phyloP scores from a whole-genome alignment of 2,329 filamentous ascomycete genomes.

The Arthrobotrys megalospora region DNA sequence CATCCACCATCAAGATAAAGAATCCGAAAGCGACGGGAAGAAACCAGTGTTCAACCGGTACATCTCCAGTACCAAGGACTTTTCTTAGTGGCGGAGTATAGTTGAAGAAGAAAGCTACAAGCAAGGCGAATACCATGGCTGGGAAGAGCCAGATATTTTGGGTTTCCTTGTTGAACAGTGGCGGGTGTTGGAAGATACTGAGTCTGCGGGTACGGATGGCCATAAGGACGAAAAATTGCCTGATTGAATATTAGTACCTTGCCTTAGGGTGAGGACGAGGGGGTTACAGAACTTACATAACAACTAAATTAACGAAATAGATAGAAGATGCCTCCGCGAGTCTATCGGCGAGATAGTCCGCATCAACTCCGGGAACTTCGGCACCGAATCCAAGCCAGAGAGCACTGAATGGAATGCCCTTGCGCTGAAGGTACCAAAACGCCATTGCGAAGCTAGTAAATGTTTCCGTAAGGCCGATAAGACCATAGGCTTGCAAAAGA shows the following conservation, averaged over 20 bases:
- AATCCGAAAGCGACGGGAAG: constrained; percentile 81
- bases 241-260: constrained; percentile 62
- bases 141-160: constrained; percentile 80
- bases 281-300: constrained; percentile 74
- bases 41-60: constrained; percentile 83
- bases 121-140: constrained; percentile 78
- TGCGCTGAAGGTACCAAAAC: constrained; percentile 76
- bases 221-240: constrained; percentile 73
- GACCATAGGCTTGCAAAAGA: constrained; percentile 79
- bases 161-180: constrained; percentile 76
- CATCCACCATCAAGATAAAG: constrained; percentile 76
- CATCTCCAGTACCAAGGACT: constrained; percentile 74
- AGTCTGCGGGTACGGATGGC: constrained; percentile 75
- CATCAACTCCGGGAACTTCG: constrained; percentile 68
- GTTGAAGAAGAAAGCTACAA: constrained; percentile 77
- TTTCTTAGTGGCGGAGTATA: constrained; percentile 78
- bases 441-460: constrained; percentile 76
- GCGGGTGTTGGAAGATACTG: constrained; percentile 80
- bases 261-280: neutral
- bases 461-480: constrained; percentile 78
- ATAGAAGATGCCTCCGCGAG: constrained; percentile 79
- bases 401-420: constrained; percentile 76
- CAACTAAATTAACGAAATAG: constrained; percentile 84
- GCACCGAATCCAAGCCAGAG: constrained; percentile 79
- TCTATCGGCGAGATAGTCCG: constrained; percentile 72